phyloP scores from a whole-genome alignment of 139 green algal species.

The Chlorella sp. region DNA sequence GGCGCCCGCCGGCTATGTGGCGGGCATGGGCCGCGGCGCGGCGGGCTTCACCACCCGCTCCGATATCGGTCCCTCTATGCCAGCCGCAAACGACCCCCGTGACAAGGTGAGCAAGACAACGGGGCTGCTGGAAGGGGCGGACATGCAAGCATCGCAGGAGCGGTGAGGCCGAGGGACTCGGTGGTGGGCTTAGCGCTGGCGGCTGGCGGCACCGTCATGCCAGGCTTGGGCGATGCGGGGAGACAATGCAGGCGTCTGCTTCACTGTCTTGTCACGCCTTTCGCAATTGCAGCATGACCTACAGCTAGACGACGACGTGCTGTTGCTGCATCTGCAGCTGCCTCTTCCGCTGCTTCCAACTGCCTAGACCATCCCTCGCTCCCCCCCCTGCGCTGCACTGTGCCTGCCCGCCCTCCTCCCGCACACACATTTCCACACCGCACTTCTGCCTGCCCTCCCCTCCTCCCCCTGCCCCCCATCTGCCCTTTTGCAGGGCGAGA shows the following conservation, averaged over 20 bases:
- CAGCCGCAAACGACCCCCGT: slow-evolving; percentile 44
- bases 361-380: too few relatives aligned
- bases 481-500: too few relatives aligned
- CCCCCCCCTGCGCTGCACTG: too few relatives aligned
- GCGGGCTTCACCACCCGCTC: slow-evolving; percentile 98
- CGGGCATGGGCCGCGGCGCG: slow-evolving; percentile 94
- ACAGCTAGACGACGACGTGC: too few relatives aligned
- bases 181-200: not conserved
- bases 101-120: slow-evolving; percentile 43
- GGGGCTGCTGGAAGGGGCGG: not conserved
- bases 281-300: too few relatives aligned
- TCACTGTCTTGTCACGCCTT: too few relatives aligned
- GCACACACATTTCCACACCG: too few relatives aligned
- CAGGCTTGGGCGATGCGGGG: not conserved
- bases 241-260: not conserved
- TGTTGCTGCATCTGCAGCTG: not conserved
- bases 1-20: slow-evolving; percentile 90
- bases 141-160: not conserved
- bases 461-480: too few relatives aligned
- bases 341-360: not conserved
- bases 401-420: too few relatives aligned
- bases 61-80: slow-evolving; percentile 87
- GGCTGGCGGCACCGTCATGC: too few relatives aligned
- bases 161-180: not conserved
- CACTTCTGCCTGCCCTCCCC: too few relatives aligned